Evolutionary conservation across 2,329 filamentous ascomycete genomes (phyloP), one percentile per base, ranked within the genome.

Genomic region (Hypoxylon sp.): DNA sequence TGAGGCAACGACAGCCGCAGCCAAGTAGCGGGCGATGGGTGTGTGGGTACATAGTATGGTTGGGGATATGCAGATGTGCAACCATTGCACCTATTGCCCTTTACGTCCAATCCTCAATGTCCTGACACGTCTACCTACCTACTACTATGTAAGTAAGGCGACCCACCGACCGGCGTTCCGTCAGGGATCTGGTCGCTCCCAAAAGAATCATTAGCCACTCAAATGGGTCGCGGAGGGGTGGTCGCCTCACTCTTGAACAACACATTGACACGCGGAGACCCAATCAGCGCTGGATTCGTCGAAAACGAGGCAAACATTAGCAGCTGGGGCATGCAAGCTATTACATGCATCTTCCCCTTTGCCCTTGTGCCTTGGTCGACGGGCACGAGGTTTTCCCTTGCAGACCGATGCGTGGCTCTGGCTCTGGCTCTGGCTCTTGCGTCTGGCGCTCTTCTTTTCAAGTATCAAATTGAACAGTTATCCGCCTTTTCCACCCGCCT

Each of bases 231-330:
- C 59, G 64, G 59, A n/a, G n/a, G 64, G 68, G 65, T 67, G 60
- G 55, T 62, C 72, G 73, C 72, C 72, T 74, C 73, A 75, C 72
- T 74, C 66, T 68, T 64, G 54, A 62, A 71, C 71, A 73, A 70
- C 71, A 63, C 70, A 72, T 69, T 72, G 68, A 71, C 71, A 63
- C 70, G 69, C 72, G 63, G 61, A 72, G 58, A 65, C 60, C 70
- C 70, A 71, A 68, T 72, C 58, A 62, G 51, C 64, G 62, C 62
- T 62, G 56, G 62, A 67, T 61, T 68, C 59, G 57, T 57, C 47
- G 48, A 63, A 66, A 64, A 65, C 67, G 67, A 67, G 68, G 68
- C 68, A 68, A 70, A 68, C 68, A 65, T 59, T 62, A 59, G 63
- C 49, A 65, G 62, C 68, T 62, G 52, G 62, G 62, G 59, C 61